A percentile compares a stretch with the other conserved stretches of the same genome.
Evolutionary conservation across 2,329 filamentous ascomycete genomes (phyloP).

Genomic region (Trichoderma brevicompactum): DNA sequence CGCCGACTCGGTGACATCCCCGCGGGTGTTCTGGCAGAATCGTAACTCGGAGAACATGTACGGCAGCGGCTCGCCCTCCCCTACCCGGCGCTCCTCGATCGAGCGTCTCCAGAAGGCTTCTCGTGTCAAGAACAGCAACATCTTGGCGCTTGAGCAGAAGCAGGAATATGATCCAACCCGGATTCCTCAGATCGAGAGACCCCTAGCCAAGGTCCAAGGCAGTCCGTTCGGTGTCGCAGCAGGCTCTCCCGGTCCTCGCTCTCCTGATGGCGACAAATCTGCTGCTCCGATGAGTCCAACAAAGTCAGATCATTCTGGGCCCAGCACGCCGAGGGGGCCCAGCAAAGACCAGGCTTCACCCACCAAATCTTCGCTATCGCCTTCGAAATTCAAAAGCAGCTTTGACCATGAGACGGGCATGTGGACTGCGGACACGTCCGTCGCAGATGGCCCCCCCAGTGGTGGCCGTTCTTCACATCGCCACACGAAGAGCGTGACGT

Average conservation of each 20-base stretch:
- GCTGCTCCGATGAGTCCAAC: slow-evolving; percentile 40
- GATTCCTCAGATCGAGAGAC: slow-evolving; percentile 78
- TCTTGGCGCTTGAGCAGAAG: slow-evolving; percentile 90
- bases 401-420: slow-evolving; percentile 71
- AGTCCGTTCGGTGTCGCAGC: slow-evolving; percentile 68
- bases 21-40: slow-evolving; percentile 90
- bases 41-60: slow-evolving; percentile 79
- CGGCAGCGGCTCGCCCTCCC: slow-evolving; percentile 65
- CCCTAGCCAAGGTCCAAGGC: slow-evolving; percentile 75
- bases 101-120: slow-evolving; percentile 94
- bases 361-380: slow-evolving; percentile 85
- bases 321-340: slow-evolving; percentile 53
- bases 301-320: slow-evolving; percentile 32
- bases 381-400: slow-evolving; percentile 65
- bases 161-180: slow-evolving; percentile 87
- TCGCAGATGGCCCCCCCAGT: slow-evolving; percentile 62
- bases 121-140: slow-evolving; percentile 96
- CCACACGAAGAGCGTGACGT: slow-evolving; percentile 95
- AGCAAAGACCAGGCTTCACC: slow-evolving; percentile 78
- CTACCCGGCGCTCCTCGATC: slow-evolving; percentile 84
- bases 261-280: slow-evolving; percentile 53
- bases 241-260: slow-evolving; percentile 52
- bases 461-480: slow-evolving; percentile 74
- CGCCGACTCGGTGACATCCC: slow-evolving; percentile 69
- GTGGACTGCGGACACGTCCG: slow-evolving; percentile 68